Conservation (phyloP, 139 green algal genomes). For the Tetradesmus lagerheimii region DNA sequence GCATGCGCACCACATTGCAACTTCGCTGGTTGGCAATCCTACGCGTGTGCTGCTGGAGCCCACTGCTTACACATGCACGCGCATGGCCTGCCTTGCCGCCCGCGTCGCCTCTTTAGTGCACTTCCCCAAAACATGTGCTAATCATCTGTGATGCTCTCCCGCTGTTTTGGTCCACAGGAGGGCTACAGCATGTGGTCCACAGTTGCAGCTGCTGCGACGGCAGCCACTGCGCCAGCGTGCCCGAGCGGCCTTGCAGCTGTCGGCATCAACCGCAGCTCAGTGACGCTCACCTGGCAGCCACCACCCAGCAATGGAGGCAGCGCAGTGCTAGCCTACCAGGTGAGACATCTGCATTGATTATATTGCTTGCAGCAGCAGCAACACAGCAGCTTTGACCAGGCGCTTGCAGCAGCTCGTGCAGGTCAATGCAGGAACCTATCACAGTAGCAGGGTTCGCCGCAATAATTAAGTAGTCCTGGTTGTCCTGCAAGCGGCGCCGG, state of each 20-base stretch:
- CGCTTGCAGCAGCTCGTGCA: too few species aligned
- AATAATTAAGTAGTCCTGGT: neutral
- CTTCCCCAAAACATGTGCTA: too few species aligned
- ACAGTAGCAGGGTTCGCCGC: too few species aligned
- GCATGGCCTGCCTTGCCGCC: too few species aligned
- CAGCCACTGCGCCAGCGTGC: conserved; percentile 52
- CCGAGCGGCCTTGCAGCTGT: conserved; percentile 47
- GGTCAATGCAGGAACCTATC: too few species aligned
- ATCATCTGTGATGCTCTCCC: neutral
- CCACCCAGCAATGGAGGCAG: conserved; percentile 70
- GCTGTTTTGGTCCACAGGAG: conserved; percentile 11
- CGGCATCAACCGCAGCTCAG: conserved; percentile 57
- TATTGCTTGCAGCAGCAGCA: neutral
- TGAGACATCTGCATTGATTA: conserved; percentile 8
- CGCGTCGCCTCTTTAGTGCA: too few species aligned
- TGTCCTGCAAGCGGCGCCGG: neutral
- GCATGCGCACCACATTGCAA: too few species aligned
- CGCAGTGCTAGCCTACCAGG: conserved; percentile 54
- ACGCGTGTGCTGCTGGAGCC: too few species aligned
- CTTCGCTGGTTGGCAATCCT: too few species aligned
- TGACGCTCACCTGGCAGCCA: conserved; percentile 68
- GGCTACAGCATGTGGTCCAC: conserved; percentile 33
- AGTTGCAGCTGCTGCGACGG: conserved; percentile 26
- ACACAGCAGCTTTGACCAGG: neutral
- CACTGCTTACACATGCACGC: too few species aligned